Evolutionary conservation across 495 filamentous ascomycete species (phyloP), one percentile per base, ranked within the genome.

Genomic region (Aspergillus homomorphus): DNA sequence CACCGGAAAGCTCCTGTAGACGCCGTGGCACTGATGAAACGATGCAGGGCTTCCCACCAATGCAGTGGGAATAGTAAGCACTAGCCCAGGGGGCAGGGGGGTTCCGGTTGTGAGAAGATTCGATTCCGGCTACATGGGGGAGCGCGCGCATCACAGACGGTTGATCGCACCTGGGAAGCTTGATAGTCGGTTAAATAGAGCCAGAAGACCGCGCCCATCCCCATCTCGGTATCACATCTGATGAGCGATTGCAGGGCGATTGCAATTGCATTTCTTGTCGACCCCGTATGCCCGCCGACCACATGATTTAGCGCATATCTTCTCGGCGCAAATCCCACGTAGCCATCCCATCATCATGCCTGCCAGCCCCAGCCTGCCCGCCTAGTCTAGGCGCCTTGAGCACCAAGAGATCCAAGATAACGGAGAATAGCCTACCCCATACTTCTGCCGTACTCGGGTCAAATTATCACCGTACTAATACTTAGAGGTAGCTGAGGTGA

Each of bases 71-170:
- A 57, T 41, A 44, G 45, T 19, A 42, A 57, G 46, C 59, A 51
- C 60, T 58, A 57, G 59, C 21, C 59, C 59, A 61, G 50, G 57
- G 48, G 48, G n/a, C n/a, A n/a, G n/a, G n/a, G n/a, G n/a, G n/a
- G n/a, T n/a, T n/a, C n/a, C n/a, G n/a, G 48, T 54, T 45, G 53
- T 26, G 23, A 30, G 53, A 46, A 19, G 19, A 21, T 4, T 46
- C 18, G 19, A 20, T 46, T 46, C 45, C 19, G 45, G 45, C 45
- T 21, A 38, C 33, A 7, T 38, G 33, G 33, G 33, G 33, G 33
- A 12, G 15, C 2, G 33, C 10, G 33, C 12, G 33, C 33, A 12
- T 38, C 33, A 38, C 33, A 38, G 15, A 38, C 33, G 5, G 33
- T 38, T 7, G 15, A 38, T 38, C 33, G 33, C 33, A 38, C 33